Evolutionary conservation across 2,329 filamentous ascomycete species (phyloP).

Genomic region (Talaromyces sp.): DNA sequence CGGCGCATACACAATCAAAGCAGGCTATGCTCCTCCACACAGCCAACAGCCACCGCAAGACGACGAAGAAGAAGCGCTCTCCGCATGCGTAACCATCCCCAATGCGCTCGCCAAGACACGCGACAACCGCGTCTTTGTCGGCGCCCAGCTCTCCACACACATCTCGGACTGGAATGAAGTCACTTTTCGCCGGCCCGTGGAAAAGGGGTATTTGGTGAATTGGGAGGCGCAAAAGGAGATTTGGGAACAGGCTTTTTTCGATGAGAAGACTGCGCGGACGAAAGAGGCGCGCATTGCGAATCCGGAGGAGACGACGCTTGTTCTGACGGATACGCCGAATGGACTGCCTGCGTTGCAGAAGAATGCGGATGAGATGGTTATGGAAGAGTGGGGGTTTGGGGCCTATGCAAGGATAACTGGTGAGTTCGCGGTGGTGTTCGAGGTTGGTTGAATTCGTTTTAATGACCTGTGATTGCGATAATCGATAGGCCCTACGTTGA

Average conservation of each 20-base stretch:
- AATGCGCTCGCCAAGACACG: constrained; percentile 86
- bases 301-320: constrained; percentile 72
- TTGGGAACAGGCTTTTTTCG: constrained; percentile 86
- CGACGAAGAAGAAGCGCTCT: constrained; percentile 35
- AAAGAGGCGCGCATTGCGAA: constrained; percentile 44
- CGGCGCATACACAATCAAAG: constrained; percentile 86
- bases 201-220: constrained; percentile 91
- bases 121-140: constrained; percentile 73
- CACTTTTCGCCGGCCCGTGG: constrained; percentile 78
- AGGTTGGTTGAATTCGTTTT: background rate
- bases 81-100: constrained; percentile 64
- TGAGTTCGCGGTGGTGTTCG: constrained; percentile 32
- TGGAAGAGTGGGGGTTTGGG: constrained; percentile 93
- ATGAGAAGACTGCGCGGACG: constrained; percentile 58
- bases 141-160: constrained; percentile 63
- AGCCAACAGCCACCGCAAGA: constrained; percentile 18
- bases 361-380: constrained; percentile 93
- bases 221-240: constrained; percentile 96
- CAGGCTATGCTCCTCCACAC: constrained; percentile 61
- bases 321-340: constrained; percentile 83
- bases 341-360: constrained; percentile 73
- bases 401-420: constrained; percentile 75
- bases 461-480: background rate
- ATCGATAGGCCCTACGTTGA: constrained; percentile 63
- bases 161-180: constrained; percentile 89